Conservation (phyloP, 306 rosid genomes). For the Vigna trinervia region DNA sequence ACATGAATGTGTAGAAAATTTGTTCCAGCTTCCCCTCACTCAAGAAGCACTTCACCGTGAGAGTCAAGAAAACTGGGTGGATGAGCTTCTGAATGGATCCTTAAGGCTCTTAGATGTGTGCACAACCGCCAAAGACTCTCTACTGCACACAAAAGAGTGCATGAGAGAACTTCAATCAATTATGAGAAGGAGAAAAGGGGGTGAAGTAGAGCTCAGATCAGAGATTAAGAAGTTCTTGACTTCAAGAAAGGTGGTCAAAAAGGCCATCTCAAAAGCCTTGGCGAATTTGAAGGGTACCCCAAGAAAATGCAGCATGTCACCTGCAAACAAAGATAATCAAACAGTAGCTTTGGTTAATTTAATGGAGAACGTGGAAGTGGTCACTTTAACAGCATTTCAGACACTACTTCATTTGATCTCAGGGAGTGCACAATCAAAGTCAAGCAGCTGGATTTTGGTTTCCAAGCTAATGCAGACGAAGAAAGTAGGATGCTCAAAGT, state of each 20-base stretch:
- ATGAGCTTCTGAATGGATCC: slow-evolving; percentile 43
- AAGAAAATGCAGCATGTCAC: slow-evolving; percentile 15
- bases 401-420: slow-evolving; percentile 22
- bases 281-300: slow-evolving; percentile 33
- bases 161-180: slow-evolving; percentile 40
- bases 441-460: slow-evolving; percentile 40
- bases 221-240: slow-evolving; percentile 41
- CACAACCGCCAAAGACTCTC: slow-evolving; percentile 29
- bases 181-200: slow-evolving; percentile 38
- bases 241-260: slow-evolving; percentile 41
- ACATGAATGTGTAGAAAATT: slow-evolving; percentile 37
- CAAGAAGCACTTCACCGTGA: slow-evolving; percentile 40
- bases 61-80: slow-evolving; percentile 20
- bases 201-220: slow-evolving; percentile 27
- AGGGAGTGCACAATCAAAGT: slow-evolving; percentile 38
- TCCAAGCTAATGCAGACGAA: slow-evolving; percentile 44
- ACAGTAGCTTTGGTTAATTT: slow-evolving; percentile 17
- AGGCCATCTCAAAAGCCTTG: slow-evolving; percentile 40
- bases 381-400: slow-evolving; percentile 35
- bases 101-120: slow-evolving; percentile 44
- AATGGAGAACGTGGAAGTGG: slow-evolving; percentile 34
- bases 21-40: slow-evolving; percentile 30
- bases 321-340: slow-evolving; percentile 19
- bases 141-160: slow-evolving; percentile 41
- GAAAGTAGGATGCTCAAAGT: slow-evolving; percentile 19